These are phyloP conservation scores for Candida arabinofermentans DNA, from an alignment of 805 yeast genomes.

Conservation along the genomic window DNA sequence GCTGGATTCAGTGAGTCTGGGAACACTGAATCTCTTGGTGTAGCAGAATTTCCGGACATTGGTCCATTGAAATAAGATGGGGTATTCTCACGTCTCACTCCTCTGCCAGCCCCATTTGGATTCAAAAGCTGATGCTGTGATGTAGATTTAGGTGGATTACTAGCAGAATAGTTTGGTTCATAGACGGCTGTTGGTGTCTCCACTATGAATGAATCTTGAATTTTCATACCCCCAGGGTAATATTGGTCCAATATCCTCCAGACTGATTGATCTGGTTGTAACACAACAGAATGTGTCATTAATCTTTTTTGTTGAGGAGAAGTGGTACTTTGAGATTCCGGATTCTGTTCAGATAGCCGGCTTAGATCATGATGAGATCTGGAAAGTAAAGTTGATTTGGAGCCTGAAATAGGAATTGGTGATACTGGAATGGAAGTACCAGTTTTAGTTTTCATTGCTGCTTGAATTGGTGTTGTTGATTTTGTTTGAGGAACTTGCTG, in stretches of 20 bases:
- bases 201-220: constrained; percentile 60
- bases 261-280: constrained; percentile 62
- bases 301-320: not conserved
- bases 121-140: no score
- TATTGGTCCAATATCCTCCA: constrained; percentile 54
- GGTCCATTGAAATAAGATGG: constrained; percentile 9
- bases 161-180: constrained; percentile 4
- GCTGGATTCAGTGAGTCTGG: constrained; percentile 5
- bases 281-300: constrained; percentile 3
- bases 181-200: constrained; percentile 36
- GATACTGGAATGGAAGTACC: constrained; percentile 20
- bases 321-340: constrained; percentile 2
- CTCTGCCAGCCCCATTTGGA: no score
- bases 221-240: constrained; percentile 65
- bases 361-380: constrained; percentile 8
- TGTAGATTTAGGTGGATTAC: not conserved
- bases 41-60: constrained; percentile 9
- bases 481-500: constrained; percentile 2
- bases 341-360: constrained; percentile 1
- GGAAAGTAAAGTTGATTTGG: constrained; percentile 20
- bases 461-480: constrained; percentile 6
- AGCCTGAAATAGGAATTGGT: constrained; percentile 25
- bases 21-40: constrained; percentile 13
- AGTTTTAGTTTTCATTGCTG: constrained; percentile 2
- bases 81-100: not conserved